phyloP scores from a whole-genome alignment of 2,329 filamentous ascomycete species.

The Venturia carpophila region DNA sequence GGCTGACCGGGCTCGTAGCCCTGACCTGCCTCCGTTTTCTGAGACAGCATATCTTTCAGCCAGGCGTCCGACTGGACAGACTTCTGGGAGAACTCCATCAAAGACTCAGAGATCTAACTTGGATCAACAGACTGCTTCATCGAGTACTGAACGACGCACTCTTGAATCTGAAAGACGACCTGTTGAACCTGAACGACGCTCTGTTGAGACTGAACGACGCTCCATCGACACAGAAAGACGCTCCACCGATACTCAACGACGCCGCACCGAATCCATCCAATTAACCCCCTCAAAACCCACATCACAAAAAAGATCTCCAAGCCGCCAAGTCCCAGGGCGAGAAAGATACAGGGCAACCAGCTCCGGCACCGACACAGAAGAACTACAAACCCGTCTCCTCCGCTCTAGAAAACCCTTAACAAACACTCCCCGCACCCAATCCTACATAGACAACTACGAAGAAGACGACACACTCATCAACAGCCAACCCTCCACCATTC shows the following conservation, averaged over 20 bases:
- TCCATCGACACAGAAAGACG: neutral
- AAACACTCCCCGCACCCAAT: neutral
- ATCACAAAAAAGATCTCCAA: neutral
- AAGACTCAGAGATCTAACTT: neutral
- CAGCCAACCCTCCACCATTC: neutral
- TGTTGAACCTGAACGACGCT: neutral
- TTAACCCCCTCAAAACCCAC: neutral
- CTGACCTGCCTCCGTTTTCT: neutral
- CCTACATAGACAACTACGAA: neutral
- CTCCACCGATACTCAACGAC: neutral
- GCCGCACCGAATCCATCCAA: neutral
- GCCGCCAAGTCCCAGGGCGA: neutral
- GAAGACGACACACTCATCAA: neutral
- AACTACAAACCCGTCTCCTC: neutral
- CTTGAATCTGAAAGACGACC: neutral
- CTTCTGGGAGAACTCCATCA: neutral
- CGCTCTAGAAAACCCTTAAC: neutral
- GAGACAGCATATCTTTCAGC: neutral
- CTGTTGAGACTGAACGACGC: neutral
- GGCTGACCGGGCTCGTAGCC: neutral
- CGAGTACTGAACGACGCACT: neutral
- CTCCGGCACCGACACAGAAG: neutral
- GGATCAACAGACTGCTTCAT: neutral
- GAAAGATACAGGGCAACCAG: slow-evolving; percentile 1
- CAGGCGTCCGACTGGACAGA: neutral